Conservation (phyloP, 2,329 filamentous ascomycete species). For the Alternaria triticimaculans region DNA sequence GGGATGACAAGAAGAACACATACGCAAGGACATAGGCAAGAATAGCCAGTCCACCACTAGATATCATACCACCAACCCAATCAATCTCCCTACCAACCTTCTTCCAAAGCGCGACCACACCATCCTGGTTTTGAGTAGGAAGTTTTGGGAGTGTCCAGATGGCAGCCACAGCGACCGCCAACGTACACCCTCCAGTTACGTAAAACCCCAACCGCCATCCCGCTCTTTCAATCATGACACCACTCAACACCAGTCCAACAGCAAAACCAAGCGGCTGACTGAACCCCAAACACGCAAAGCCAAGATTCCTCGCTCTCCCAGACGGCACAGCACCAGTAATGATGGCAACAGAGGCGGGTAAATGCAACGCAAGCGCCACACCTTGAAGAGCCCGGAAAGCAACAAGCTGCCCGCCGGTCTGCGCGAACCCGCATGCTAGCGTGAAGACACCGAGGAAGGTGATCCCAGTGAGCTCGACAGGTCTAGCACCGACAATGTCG, state of each 20-base stretch:
- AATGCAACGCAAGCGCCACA: slow-evolving; percentile 55
- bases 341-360: slow-evolving; percentile 56
- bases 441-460: slow-evolving; percentile 53
- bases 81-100: slow-evolving; percentile 33
- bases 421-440: slow-evolving; percentile 55
- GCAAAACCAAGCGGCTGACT: slow-evolving; percentile 59
- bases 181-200: slow-evolving; percentile 37
- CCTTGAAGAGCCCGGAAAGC: slow-evolving; percentile 57
- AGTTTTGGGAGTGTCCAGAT: slow-evolving; percentile 33
- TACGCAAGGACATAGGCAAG: slow-evolving; percentile 35
- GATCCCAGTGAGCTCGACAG: slow-evolving; percentile 54
- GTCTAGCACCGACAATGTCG: slow-evolving; percentile 57
- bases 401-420: slow-evolving; percentile 53
- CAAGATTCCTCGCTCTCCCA: slow-evolving; percentile 41
- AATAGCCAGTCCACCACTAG: slow-evolving; percentile 30
- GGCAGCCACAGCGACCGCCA: slow-evolving; percentile 47
- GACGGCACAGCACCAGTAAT: slow-evolving; percentile 44
- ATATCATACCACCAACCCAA: slow-evolving; percentile 38
- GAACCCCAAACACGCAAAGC: slow-evolving; percentile 52
- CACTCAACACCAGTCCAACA: slow-evolving; percentile 59
- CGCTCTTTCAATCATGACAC: slow-evolving; percentile 55
- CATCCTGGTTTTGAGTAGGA: slow-evolving; percentile 7
- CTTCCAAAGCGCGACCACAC: slow-evolving; percentile 5
- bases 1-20: not conserved
- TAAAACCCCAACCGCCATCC: slow-evolving; percentile 61